phyloP scores from a whole-genome alignment of 306 rosid species.

The Sindora glabra region DNA sequence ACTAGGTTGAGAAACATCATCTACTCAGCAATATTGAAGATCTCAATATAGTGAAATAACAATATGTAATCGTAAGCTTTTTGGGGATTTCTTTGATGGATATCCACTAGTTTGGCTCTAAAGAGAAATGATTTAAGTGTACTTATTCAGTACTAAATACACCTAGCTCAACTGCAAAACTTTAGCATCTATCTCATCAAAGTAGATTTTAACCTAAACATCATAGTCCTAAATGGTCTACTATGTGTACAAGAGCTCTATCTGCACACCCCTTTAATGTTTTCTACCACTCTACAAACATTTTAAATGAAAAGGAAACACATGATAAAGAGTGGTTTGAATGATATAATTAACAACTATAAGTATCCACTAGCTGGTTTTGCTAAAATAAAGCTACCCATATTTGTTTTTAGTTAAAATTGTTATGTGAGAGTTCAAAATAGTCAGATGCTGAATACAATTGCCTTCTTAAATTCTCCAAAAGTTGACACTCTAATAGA shows the following conservation, averaged over 20 bases:
- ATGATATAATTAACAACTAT: neutral
- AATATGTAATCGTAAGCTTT: too few relatives aligned
- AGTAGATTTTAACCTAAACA: conserved; percentile 61
- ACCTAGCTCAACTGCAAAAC: conserved; percentile 53
- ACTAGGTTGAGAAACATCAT: too few relatives aligned
- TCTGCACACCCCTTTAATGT: conserved; percentile 74
- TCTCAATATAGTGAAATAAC: too few relatives aligned
- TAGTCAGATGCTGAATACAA: too few relatives aligned
- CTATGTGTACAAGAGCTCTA: conserved; percentile 79
- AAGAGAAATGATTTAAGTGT: too few relatives aligned
- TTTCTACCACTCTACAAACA: conserved; percentile 59
- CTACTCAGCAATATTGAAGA: too few relatives aligned
- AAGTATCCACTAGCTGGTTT: neutral
- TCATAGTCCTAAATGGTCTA: conserved; percentile 85
- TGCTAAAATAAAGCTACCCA: conserved; percentile 31
- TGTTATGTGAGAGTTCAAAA: too few relatives aligned
- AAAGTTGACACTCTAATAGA: too few relatives aligned
- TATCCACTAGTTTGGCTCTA: too few relatives aligned
- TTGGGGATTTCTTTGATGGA: too few relatives aligned
- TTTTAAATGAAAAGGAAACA: neutral
- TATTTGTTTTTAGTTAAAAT: conserved; percentile 67
- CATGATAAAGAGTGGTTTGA: neutral
- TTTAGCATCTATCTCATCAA: conserved; percentile 70
- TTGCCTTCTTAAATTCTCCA: too few relatives aligned
- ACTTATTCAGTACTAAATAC: conserved; percentile 80